Percentiles rank a stretch among this genome's conserved stretches.
Conservation (phyloP, 1,284 basidiomycete species). For the Caloboletus inedulis region DNA sequence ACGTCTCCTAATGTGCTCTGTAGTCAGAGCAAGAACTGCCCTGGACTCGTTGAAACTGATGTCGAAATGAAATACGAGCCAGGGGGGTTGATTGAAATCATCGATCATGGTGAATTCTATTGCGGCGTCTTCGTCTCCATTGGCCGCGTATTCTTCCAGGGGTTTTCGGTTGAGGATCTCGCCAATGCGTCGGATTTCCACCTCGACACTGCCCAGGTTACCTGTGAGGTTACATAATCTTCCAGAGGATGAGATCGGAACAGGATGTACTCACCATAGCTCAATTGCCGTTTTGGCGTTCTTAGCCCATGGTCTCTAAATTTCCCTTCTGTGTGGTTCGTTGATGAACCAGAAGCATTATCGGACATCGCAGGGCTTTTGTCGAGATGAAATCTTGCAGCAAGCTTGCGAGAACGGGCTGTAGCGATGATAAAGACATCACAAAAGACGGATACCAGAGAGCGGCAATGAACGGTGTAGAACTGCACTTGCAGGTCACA, state of each 20-base stretch:
- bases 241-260: not conserved
- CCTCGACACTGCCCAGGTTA: constrained; percentile 10
- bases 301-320: constrained; percentile 11
- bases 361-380: constrained; percentile 1
- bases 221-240: constrained; percentile 1
- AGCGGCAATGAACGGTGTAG: constrained; percentile 19
- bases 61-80: constrained; percentile 16
- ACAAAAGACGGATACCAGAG: constrained; percentile 16
- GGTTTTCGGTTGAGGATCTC: constrained; percentile 6
- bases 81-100: constrained; percentile 13
- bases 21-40: not conserved
- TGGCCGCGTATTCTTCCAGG: not conserved
- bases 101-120: constrained; percentile 15
- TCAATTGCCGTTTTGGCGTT: constrained; percentile 6
- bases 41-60: constrained; percentile 1
- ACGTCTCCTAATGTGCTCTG: not conserved
- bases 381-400: constrained; percentile 16
- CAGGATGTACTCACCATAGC: not conserved
- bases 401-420: constrained; percentile 2
- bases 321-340: not conserved
- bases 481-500: constrained; percentile 2
- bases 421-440: constrained; percentile 13
- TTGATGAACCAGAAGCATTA: constrained; percentile 11
- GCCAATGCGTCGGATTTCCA: constrained; percentile 19
- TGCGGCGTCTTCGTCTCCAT: not conserved